phyloP scores from a whole-genome alignment of 129 eudicot genomes.

The Tagetes patula region DNA sequence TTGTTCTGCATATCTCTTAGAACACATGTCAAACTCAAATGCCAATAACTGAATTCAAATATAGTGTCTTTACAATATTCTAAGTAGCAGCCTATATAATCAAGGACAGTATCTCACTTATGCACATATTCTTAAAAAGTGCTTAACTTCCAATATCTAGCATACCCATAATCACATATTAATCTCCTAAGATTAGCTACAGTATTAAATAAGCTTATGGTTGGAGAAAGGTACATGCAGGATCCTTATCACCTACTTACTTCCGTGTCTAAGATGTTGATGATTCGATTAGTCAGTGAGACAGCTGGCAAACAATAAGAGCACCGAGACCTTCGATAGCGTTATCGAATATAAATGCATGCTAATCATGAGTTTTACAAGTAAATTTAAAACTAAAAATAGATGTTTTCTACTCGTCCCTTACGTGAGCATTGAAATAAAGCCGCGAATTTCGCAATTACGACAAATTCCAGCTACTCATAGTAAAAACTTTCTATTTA shows the following conservation, averaged over 20 bases:
- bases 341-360: conserved; percentile 34
- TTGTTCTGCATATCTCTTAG: conserved; percentile 17
- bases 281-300: conserved; percentile 28
- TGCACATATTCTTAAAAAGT: conserved; percentile 13
- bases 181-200: conserved; percentile 5
- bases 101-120: not conserved
- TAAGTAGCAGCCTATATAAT: not conserved
- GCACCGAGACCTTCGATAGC: conserved; percentile 27
- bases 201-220: conserved; percentile 13
- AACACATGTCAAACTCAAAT: conserved; percentile 24
- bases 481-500: too few relatives aligned
- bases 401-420: conserved; percentile 13
- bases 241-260: conserved; percentile 26
- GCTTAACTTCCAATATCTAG: conserved; percentile 10
- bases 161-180: not conserved
- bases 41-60: conserved; percentile 16
- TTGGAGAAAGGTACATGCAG: conserved; percentile 23
- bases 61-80: not conserved
- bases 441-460: conserved; percentile 4
- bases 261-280: conserved; percentile 30
- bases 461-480: too few relatives aligned
- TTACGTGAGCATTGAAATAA: conserved; percentile 33
- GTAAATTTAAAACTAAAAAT: conserved; percentile 33
- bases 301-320: conserved; percentile 34
- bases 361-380: conserved; percentile 37